Evolutionary conservation across 2,329 filamentous ascomycete species (phyloP).

Genomic region (Fusarium veterinarium): DNA sequence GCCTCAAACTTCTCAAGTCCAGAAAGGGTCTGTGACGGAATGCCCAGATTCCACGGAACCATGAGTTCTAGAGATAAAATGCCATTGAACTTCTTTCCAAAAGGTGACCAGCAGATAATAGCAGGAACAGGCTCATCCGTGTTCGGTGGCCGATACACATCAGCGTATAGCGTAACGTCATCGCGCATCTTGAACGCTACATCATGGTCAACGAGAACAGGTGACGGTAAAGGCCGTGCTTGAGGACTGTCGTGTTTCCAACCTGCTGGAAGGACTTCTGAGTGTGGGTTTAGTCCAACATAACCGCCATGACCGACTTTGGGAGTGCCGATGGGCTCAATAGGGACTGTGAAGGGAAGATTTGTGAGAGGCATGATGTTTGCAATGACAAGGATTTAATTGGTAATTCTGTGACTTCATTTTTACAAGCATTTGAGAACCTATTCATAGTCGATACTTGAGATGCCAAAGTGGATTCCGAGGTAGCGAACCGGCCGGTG

Average conservation of each 20-base stretch:
- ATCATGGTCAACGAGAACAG: slow-evolving; percentile 13
- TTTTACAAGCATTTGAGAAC: accelerated
- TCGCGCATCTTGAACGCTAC: slow-evolving; percentile 10
- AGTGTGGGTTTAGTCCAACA: background rate
- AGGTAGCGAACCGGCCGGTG: slow-evolving; percentile 1
- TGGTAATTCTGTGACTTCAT: accelerated
- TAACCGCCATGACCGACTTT: slow-evolving; percentile 13
- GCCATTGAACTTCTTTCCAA: slow-evolving; percentile 19
- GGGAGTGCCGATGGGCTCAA: background rate
- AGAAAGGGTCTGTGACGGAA: background rate
- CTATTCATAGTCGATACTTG: slow-evolving; percentile 2
- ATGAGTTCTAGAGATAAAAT: background rate
- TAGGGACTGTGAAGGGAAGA: slow-evolving; percentile 4
- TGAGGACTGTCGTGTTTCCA: slow-evolving; percentile 5
- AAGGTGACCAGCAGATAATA: slow-evolving; percentile 13
- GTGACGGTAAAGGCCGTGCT: background rate
- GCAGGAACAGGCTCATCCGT: slow-evolving; percentile 8
- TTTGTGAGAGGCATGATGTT: slow-evolving; percentile 3
- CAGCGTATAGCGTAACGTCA: background rate
- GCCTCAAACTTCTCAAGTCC: slow-evolving; percentile 16
- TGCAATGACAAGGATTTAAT: background rate
- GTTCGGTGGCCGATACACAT: background rate
- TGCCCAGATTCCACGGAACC: slow-evolving; percentile 5
- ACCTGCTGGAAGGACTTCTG: background rate
- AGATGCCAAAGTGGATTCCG: background rate